These are phyloP conservation scores for Pistacia atlantica DNA, from an alignment of 345 rosid species.

Conservation along the genomic window DNA sequence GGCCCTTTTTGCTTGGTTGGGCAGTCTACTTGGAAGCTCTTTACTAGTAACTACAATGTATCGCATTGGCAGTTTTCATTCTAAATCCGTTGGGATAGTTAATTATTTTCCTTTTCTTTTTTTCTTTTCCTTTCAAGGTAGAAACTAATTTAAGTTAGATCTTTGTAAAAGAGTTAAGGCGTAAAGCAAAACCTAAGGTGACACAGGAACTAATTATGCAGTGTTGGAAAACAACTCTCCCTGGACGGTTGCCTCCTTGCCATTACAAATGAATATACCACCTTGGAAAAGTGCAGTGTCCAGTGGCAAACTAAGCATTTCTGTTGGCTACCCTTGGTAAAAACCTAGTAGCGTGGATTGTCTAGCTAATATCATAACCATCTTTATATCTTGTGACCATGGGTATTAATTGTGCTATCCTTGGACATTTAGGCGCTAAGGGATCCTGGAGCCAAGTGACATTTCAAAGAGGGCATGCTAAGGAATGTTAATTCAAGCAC, in stretches of 20 bases:
- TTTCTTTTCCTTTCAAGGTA: neutral
- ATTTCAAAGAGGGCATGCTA: neutral
- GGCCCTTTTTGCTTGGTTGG: constrained; percentile 74
- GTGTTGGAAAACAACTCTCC: neutral
- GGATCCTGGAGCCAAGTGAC: neutral
- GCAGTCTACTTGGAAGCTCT: constrained; percentile 69
- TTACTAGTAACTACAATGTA: constrained; percentile 42
- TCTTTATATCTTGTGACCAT: neutral
- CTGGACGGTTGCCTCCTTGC: neutral
- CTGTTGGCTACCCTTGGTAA: too few relatives aligned
- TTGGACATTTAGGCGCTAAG: neutral
- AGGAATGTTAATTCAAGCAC: too few relatives aligned
- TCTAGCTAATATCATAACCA: neutral
- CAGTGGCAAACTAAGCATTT: neutral
- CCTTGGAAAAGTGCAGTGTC: neutral
- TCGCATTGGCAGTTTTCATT: constrained; percentile 1
- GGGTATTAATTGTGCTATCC: neutral
- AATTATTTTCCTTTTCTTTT: neutral
- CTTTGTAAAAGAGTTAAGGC: neutral
- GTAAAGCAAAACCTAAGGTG: neutral
- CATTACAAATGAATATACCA: neutral
- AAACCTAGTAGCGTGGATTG: neutral
- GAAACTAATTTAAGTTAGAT: neutral
- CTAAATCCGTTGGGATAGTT: neutral
- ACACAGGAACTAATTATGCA: neutral